phyloP scores from a whole-genome alignment of 768 basidiomycete species.

The Kwoniella mangroviensis region DNA sequence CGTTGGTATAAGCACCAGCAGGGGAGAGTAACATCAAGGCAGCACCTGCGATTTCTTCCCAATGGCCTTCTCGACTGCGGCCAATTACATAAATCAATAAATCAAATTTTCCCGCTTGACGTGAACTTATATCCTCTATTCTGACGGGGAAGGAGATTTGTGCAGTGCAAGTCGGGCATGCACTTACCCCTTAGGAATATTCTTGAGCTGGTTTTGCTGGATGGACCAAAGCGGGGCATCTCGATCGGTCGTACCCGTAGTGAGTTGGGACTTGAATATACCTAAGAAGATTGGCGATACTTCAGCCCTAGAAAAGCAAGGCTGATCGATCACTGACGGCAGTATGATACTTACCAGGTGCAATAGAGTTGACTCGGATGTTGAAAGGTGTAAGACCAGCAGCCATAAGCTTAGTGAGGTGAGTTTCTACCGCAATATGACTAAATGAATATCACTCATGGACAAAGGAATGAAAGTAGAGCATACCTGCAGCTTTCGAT shows the following conservation, averaged over 20 bases:
- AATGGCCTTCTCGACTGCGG: constrained; percentile 34
- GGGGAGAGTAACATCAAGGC: constrained; percentile 48
- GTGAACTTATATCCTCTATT: background rate
- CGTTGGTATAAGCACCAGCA: constrained; percentile 51
- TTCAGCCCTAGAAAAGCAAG: no score
- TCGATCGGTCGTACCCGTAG: constrained; percentile 26
- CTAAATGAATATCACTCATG: no score
- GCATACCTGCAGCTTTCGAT: constrained; percentile 46
- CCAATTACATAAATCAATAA: background rate
- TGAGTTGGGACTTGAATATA: constrained; percentile 38
- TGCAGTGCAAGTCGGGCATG: no score
- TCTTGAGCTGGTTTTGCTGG: constrained; percentile 26
- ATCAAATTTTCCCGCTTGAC: no score
- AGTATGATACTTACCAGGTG: constrained; percentile 32
- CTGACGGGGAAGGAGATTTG: background rate
- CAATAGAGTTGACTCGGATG: constrained; percentile 51
- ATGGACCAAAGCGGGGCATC: constrained; percentile 22
- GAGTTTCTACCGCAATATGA: constrained; percentile 21
- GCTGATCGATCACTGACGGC: no score
- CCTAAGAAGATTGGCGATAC: constrained; percentile 5
- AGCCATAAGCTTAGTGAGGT: constrained; percentile 43
- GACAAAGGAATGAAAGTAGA: background rate
- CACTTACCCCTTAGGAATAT: constrained; percentile 36
- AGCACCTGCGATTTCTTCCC: constrained; percentile 50
- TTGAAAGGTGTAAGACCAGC: constrained; percentile 40